These are phyloP conservation scores for Eucalyptus rudis DNA, from an alignment of 345 rosid species.

Conservation along the genomic window DNA sequence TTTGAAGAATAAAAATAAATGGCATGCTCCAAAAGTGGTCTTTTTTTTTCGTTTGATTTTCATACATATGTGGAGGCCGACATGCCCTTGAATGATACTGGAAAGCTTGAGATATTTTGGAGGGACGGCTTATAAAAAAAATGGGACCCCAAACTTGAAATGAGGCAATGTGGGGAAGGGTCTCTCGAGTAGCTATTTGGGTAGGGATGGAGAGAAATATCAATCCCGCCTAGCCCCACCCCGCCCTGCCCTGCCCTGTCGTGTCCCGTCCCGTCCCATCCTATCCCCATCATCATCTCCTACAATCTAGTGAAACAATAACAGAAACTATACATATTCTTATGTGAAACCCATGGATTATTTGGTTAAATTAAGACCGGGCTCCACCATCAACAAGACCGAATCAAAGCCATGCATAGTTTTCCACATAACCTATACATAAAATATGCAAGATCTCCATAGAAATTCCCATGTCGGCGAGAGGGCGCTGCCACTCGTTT, in stretches of 20 bases:
- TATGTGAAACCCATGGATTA: background rate
- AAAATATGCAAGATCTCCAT: background rate
- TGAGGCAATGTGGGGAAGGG: background rate
- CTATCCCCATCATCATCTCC: background rate
- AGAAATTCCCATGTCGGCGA: background rate
- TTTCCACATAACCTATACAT: background rate
- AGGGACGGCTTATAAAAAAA: background rate
- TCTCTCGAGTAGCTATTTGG: background rate
- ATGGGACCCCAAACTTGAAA: background rate
- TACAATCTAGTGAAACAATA: background rate
- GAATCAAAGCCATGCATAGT: background rate
- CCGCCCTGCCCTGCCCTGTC: background rate
- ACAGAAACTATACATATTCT: background rate
- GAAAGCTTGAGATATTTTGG: background rate
- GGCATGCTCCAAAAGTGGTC: background rate
- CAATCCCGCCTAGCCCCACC: background rate
- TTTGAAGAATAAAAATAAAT: background rate
- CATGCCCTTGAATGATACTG: background rate
- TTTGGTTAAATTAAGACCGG: background rate
- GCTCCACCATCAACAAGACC: background rate
- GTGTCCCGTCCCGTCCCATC: background rate
- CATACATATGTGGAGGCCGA: background rate
- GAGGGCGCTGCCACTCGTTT: background rate
- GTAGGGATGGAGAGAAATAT: background rate
- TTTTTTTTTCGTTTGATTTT: background rate